Evolutionary conservation across 257 asterid species (phyloP).

Genomic region (Nicotiana obtusifolia): DNA sequence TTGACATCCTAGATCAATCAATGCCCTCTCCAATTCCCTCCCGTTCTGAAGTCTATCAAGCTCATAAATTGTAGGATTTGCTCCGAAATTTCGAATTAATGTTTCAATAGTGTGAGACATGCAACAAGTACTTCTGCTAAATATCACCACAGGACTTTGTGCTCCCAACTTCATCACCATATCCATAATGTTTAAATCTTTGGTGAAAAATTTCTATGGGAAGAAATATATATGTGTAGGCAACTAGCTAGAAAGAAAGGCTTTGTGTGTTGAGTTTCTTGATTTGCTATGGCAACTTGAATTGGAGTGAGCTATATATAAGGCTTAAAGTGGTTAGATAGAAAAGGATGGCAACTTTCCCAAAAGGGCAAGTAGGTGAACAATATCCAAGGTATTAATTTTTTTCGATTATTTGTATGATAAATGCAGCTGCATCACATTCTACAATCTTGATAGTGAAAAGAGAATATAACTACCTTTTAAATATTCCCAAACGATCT

Average conservation of each 20-base stretch:
- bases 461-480: too few species aligned
- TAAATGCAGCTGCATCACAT: too few species aligned
- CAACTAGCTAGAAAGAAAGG: neutral
- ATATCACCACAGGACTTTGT: conserved; percentile 6
- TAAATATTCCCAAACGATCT: too few species aligned
- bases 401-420: too few species aligned
- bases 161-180: conserved; percentile 3
- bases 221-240: neutral
- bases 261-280: conserved; percentile 1
- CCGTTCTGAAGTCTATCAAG: neutral
- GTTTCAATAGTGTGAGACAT: conserved; percentile 5
- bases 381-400: too few species aligned
- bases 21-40: neutral
- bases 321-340: too few species aligned
- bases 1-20: neutral
- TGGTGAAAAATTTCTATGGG: neutral
- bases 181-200: neutral
- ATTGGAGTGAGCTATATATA: neutral
- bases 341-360: too few species aligned
- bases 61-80: neutral
- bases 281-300: neutral
- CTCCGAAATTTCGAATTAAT: neutral
- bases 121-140: neutral
- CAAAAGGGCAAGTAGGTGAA: too few species aligned
- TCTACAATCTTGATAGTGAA: too few species aligned